Evolutionary conservation across 2,329 filamentous ascomycete species (phyloP).

Genomic region (Dactylellina drechsleri): DNA sequence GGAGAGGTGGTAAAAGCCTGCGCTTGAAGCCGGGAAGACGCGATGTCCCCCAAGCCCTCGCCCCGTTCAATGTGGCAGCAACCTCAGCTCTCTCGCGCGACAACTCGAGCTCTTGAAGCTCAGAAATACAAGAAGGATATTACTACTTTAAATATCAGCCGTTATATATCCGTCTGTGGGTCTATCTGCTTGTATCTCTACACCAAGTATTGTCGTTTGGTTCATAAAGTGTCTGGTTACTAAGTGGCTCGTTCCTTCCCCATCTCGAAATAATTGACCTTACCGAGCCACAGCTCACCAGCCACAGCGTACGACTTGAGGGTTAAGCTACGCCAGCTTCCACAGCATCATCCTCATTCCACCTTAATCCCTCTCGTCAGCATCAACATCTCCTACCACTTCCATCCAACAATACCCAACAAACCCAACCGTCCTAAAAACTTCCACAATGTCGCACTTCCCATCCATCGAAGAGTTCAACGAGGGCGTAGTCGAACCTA

Average conservation of each 20-base stretch:
- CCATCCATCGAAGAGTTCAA: conserved; percentile 83
- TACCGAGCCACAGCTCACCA: neutral
- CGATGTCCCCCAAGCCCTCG: conserved; percentile 30
- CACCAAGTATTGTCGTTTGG: too few relatives aligned
- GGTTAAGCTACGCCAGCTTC: neutral
- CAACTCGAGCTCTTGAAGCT: too few relatives aligned
- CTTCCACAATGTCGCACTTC: conserved; percentile 76
- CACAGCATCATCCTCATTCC: neutral
- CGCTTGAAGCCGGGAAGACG: conserved; percentile 36
- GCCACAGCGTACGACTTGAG: neutral
- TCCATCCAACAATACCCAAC: conserved; percentile 2
- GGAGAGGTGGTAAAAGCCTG: conserved; percentile 36
- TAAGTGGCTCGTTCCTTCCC: too few relatives aligned
- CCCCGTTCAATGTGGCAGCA: neutral
- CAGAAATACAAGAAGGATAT: too few relatives aligned
- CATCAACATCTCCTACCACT: conserved; percentile 1
- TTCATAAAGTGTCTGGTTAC: too few relatives aligned
- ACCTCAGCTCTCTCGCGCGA: too few relatives aligned
- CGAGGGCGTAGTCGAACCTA: conserved; percentile 63
- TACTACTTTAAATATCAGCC: too few relatives aligned
- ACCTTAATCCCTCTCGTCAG: conserved; percentile 16
- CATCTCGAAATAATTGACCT: neutral
- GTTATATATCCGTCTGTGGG: too few relatives aligned
- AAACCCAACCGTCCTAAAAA: neutral
- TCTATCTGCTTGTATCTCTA: too few relatives aligned